These are phyloP conservation scores for Musa troglodytarum DNA, from an alignment of 176 grass and related monocot species.

Conservation along the genomic window DNA sequence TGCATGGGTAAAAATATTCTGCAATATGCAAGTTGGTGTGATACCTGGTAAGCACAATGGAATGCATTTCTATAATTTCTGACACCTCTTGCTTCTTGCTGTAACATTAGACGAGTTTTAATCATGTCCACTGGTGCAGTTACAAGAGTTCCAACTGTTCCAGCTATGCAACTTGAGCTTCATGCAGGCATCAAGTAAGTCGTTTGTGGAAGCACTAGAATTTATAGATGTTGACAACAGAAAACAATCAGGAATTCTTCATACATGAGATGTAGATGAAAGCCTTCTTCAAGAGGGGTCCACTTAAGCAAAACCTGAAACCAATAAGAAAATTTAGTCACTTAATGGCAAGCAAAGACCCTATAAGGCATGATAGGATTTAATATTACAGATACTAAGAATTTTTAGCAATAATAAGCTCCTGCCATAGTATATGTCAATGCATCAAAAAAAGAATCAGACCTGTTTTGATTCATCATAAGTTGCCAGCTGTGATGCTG, in stretches of 20 bases:
- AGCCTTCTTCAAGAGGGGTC: constrained; percentile 75
- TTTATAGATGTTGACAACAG: constrained; percentile 20
- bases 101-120: constrained; percentile 96
- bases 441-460: neutral
- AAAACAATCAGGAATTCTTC: constrained; percentile 31
- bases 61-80: constrained; percentile 68
- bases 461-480: constrained; percentile 92
- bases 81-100: constrained; percentile 41
- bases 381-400: too few relatives aligned
- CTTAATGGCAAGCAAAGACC: neutral
- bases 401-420: too few relatives aligned
- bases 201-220: constrained; percentile 23
- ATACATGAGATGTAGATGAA: constrained; percentile 93
- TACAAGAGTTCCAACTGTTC: constrained; percentile 65
- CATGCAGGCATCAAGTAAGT: constrained; percentile 29
- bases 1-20: neutral
- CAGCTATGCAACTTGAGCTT: constrained; percentile 92
- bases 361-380: neutral
- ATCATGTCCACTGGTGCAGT: constrained; percentile 85
- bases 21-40: constrained; percentile 17
- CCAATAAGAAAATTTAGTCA: neutral
- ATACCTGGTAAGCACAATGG: constrained; percentile 91
- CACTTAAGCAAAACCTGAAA: constrained; percentile 67
- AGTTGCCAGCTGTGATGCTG: constrained; percentile 93
- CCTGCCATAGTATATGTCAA: neutral